A percentile compares a stretch with the other conserved stretches of the same genome.
phyloP scores from a whole-genome alignment of 768 basidiomycete genomes.

The Podaxis sp. region DNA sequence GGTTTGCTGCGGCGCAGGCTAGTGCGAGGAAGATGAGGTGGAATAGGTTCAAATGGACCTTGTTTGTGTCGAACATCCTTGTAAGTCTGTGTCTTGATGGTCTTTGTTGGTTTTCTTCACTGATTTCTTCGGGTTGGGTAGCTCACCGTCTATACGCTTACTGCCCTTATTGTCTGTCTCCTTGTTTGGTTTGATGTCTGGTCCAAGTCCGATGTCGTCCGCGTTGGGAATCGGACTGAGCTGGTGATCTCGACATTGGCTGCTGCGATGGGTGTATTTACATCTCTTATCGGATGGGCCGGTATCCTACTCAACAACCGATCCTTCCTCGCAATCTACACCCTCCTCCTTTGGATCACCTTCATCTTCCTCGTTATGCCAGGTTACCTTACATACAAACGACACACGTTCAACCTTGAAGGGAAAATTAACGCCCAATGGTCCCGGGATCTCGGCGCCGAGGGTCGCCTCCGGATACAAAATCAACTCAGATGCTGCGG shows the following conservation, averaged over 20 bases:
- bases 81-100: slow-evolving; percentile 21
- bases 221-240: slow-evolving; percentile 66
- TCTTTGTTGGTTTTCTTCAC: not conserved
- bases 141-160: slow-evolving; percentile 60
- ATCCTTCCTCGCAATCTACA: slow-evolving; percentile 75
- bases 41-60: slow-evolving; percentile 80
- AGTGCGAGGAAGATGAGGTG: slow-evolving; percentile 54
- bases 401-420: slow-evolving; percentile 73
- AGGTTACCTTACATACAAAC: slow-evolving; percentile 79
- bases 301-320: slow-evolving; percentile 85
- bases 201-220: slow-evolving; percentile 66
- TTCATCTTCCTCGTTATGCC: slow-evolving; percentile 72
- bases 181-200: slow-evolving; percentile 80
- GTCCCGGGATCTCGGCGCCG: slow-evolving; percentile 59
- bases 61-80: slow-evolving; percentile 62
- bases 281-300: slow-evolving; percentile 73
- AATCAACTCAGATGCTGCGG: slow-evolving; percentile 79
- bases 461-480: slow-evolving; percentile 67
- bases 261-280: slow-evolving; percentile 56
- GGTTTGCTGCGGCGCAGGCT: not conserved
- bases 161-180: slow-evolving; percentile 62
- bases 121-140: slow-evolving; percentile 9
- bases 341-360: slow-evolving; percentile 74
- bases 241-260: slow-evolving; percentile 72
- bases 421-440: slow-evolving; percentile 80